Evolutionary conservation across 176 grass and related monocot genomes (phyloP), one percentile per base, ranked within the genome.

Genomic region (Oryza rufipogon): DNA sequence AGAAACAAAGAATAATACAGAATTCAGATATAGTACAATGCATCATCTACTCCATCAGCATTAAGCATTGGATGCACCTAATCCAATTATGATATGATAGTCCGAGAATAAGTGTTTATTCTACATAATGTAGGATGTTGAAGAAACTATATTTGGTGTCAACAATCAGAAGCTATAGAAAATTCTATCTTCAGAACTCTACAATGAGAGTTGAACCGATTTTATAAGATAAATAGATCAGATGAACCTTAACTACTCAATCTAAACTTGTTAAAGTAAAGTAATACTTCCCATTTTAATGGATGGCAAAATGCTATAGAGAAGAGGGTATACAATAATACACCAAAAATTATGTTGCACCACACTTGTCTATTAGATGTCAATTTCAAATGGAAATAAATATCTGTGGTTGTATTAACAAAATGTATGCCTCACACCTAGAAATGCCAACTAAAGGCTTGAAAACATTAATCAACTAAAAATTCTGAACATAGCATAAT

Each of bases 391-490:
- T 45, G 15, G 8, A 68, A 68, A 85, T 46, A 84, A 36, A 67
- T 80, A 25, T 30, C 46, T 2, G 10, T 2, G 10, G 34, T 75
- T 39, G 75, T 5, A 61, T 14, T 81, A 68, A 36, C 23, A 12
- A 14, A 74, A 16, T 75, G 71, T 13, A 76, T 6, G 52, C 2
- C 23, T 13, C 46, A 80, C 52, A n/a, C 54, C 54, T 39, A 63
- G 33, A 81, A 39, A 78, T 39, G 22, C 30, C 1, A 80, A 89
- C 23, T 68, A 77, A 52, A 71, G 39, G 54, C 71, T 88, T 64
- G 11, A 84, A 67, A 84, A 64, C 36, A 16, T 77, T 11, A 39
- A 77, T 77, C 14, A 82, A 41, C 28, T 77, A 16, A 47, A 87
- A 75, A 7, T 61, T 7, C 45, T 11, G 11, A 71, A 68, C 32